Evolutionary conservation across 129 eudicot species (phyloP).

Genomic region (Ambrosia artemisiifolia): DNA sequence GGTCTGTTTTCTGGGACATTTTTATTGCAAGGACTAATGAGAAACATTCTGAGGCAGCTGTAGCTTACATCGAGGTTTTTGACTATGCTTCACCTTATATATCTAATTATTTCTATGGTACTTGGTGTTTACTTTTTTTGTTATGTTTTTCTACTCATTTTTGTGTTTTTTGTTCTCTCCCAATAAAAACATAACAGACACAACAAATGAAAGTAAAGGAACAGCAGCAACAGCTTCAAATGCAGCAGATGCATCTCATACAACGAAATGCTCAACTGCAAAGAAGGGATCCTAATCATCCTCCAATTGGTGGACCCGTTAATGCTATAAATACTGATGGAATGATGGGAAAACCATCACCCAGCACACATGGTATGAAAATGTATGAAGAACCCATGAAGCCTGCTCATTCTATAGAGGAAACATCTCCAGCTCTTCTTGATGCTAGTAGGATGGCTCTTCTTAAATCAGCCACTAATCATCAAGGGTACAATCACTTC

Average conservation of each 20-base stretch:
- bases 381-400: constrained; percentile 84
- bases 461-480: constrained; percentile 78
- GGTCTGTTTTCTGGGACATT: constrained; percentile 99
- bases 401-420: constrained; percentile 78
- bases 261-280: constrained; percentile 93
- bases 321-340: constrained; percentile 68
- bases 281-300: constrained; percentile 88
- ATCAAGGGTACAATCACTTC: constrained; percentile 67
- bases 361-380: constrained; percentile 73
- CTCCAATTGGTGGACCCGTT: constrained; percentile 67
- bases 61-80: constrained; percentile 88
- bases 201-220: constrained; percentile 94
- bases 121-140: background rate
- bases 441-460: constrained; percentile 93
- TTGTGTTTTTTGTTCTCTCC: background rate
- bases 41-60: constrained; percentile 98
- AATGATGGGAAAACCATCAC: constrained; percentile 81
- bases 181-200: constrained; percentile 43
- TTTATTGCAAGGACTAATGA: constrained; percentile 96
- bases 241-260: constrained; percentile 93
- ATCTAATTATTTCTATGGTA: background rate
- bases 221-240: constrained; percentile 92
- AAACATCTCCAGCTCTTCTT: constrained; percentile 64
- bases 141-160: background rate
- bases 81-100: background rate